Percentiles rank a stretch among this genome's conserved stretches.
Conservation (phyloP, 345 rosid genomes). For the Arabidopsis suecica region DNA sequence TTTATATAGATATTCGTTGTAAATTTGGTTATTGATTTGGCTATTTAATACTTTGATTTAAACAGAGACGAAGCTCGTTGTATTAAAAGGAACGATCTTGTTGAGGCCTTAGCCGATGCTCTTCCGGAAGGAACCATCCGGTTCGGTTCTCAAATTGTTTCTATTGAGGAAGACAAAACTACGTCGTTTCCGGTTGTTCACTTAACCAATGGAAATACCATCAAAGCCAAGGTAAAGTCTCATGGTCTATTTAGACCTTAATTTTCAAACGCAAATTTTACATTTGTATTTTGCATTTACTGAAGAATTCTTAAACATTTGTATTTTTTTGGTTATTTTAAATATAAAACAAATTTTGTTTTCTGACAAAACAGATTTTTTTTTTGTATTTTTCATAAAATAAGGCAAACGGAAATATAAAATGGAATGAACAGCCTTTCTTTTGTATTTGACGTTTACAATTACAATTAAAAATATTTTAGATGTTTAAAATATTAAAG, state of each 20-base stretch:
- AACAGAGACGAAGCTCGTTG: slow-evolving; percentile 47
- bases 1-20: background rate
- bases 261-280: background rate
- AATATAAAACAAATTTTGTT: no score
- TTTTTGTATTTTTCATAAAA: no score
- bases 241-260: background rate
- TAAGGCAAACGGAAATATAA: no score
- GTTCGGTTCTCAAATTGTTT: slow-evolving; percentile 36
- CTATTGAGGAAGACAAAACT: slow-evolving; percentile 27
- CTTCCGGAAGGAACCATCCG: slow-evolving; percentile 45
- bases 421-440: no score
- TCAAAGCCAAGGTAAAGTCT: slow-evolving; percentile 40
- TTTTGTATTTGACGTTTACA: no score
- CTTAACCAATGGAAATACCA: slow-evolving; percentile 30
- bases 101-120: slow-evolving; percentile 44
- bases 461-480: no score
- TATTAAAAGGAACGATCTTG: slow-evolving; percentile 45
- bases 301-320: no score
- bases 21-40: background rate
- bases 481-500: no score
- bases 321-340: no score
- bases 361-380: no score
- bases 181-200: slow-evolving; percentile 38
- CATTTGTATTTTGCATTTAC: background rate
- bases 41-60: background rate